Evolutionary conservation across 164 flowering plant genomes (phyloP), one percentile per base, ranked within the genome.

Genomic region (Vitis amurensis): DNA sequence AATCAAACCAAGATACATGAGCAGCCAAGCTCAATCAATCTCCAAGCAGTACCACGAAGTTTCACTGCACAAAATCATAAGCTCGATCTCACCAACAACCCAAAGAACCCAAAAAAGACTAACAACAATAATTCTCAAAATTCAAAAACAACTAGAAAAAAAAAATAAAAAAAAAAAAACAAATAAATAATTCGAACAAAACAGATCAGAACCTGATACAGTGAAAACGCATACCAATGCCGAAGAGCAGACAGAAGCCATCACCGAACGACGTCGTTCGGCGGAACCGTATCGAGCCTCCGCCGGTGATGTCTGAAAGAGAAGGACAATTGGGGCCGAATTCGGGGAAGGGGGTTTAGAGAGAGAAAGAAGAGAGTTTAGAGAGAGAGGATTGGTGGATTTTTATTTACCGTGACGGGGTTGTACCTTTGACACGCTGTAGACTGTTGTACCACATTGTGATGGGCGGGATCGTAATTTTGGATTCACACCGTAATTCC

Each of bases 401-500:
- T 30, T 61, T 29, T 11, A 15, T 61, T 37, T 37, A 37, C 44
- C 1, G 37, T 1, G 23, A 19, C 8, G 50, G 16, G 1, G 9
- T 4, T 29, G 16, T 61, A 31, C 47, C 14, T 61, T 23, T 61
- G 7, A 13, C 13, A 29, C 16, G 48, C 37, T 61, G 27, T 59
- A 23, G 44, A 12, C 27, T 23, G 27, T 23, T 23, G 27, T 23
- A 23, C 27, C 30, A 4, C 4, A 47, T n/a, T 56, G 2, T 27
- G n/a, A 48, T 27, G 68, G 64, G 68, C 68, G 52, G 63, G 58
- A 58, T 29, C 15, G 74, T 66, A 59, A 19, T 66, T 72, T 44
- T 14, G 6, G 27, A 66, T 59, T 56, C 10, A 8, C 16, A 6
- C 47, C 9, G 17, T 11, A 31, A 51, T 53, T 55, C 53, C 59